phyloP scores from a whole-genome alignment of 306 rosid species.

The Echinosophora koreensis region DNA sequence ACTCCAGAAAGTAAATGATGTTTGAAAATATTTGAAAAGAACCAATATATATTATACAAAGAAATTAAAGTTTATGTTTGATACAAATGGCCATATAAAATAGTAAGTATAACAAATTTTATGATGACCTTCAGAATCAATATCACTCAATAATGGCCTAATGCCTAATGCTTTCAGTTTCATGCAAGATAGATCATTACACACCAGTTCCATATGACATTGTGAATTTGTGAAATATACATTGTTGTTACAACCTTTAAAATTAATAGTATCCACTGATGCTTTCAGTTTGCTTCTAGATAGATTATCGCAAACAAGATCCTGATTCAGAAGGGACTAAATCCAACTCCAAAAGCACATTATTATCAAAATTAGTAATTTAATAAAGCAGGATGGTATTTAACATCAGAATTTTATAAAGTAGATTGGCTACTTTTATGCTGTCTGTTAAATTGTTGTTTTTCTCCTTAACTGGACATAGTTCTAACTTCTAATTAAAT shows the following conservation, averaged over 20 bases:
- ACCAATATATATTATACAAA: background rate
- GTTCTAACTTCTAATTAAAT: slow-evolving; percentile 2
- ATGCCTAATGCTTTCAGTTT: background rate
- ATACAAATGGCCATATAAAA: background rate
- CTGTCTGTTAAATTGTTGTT: background rate
- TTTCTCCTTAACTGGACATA: background rate
- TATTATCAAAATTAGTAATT: background rate
- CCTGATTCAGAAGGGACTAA: background rate
- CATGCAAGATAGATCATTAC: background rate
- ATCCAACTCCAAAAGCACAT: background rate
- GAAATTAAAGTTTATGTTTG: background rate
- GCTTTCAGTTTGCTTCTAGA: background rate
- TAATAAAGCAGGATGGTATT: background rate
- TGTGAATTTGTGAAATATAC: background rate
- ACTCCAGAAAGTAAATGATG: background rate
- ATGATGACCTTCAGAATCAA: background rate
- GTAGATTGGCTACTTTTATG: background rate
- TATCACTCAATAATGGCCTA: too few relatives aligned
- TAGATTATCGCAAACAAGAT: too few relatives aligned
- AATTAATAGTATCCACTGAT: background rate
- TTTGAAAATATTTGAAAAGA: background rate
- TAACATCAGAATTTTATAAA: background rate
- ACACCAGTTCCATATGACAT: background rate
- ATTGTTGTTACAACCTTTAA: background rate
- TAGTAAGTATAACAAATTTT: background rate